Base-by-base conservation (phyloP, 164 flowering plant species). In the Euptelea pleiosperma region DNA sequence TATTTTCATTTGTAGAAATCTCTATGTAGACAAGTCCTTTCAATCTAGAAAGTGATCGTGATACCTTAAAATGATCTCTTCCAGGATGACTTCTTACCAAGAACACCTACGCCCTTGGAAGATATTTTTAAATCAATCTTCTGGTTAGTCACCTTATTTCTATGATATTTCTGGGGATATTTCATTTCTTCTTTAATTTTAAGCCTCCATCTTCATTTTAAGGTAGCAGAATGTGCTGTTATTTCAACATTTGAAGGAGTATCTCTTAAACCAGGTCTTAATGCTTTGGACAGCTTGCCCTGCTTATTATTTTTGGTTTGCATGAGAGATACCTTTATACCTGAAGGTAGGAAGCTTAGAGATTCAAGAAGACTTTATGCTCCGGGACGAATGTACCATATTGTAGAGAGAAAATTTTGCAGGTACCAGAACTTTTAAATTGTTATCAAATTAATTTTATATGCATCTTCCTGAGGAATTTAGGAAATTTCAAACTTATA, bases 1-100 rank as follows among this genome's bases (percentile, higher is more conserved):
- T 5, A 1, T 21, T 14, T 49, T 14, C 31, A 9, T 25, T n/a
- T 26, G 11, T n/a, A 6, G 4, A 12, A 26, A 15, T 49, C 4
- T 3, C 33, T 49, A 21, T 15, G 6, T 50, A 19, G n/a, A n/a
- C n/a, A n/a, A n/a, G n/a, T n/a, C n/a, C 10, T 16, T 55, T 26
- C 10, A 9, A 21, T 18, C 26, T 46, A 26, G 60, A 54, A 26
- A 63, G 50, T 60, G 30, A 67, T 36, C 2, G 5, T 36, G 29
- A 14, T 33, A 18, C 29, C 3, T 25, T 46, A 40, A 24, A 16
- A 46, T 67, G 62, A 6, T 44, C 24, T 64, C 52, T 25, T 74
- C 16, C 87, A 90, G 98, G 99, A 93, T 72, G 99, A 93, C 75
- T 93, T 93, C 74, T 71, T 93, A 55, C 97, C 99, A 5, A 78